A percentile compares a stretch with the other conserved stretches of the same genome.
Conservation (phyloP, 2,329 filamentous ascomycete species). For the Chaetomiaceae sp. region DNA sequence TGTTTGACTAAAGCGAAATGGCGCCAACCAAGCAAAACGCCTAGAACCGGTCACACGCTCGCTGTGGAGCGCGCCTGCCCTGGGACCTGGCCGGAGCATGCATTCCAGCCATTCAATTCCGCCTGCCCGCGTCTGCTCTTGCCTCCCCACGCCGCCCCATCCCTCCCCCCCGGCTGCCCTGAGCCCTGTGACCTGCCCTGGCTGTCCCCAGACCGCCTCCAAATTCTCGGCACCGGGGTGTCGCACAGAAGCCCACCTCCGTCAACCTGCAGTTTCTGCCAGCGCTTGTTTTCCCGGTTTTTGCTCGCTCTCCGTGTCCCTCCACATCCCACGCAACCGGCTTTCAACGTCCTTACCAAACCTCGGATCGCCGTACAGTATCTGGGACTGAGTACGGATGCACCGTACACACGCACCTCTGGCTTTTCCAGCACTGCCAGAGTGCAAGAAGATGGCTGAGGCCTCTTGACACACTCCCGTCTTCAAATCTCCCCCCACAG, state of each 20-base stretch:
- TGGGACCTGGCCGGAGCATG: neutral
- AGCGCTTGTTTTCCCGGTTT: constrained; percentile 15
- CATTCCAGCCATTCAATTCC: constrained; percentile 19
- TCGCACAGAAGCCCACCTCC: constrained; percentile 21
- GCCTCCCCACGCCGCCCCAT: constrained; percentile 3
- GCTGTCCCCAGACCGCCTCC: constrained; percentile 19
- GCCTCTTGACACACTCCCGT: neutral
- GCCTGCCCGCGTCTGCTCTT: constrained; percentile 10
- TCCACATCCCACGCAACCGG: neutral
- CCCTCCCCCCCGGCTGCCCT: neutral
- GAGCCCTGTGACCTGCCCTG: constrained; percentile 19
- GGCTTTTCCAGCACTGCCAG: neutral
- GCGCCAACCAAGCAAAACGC: constrained; percentile 18
- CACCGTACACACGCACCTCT: neutral
- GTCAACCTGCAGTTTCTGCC: constrained; percentile 12
- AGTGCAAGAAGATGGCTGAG: neutral
- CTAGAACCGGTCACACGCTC: constrained; percentile 23
- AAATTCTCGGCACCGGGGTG: constrained; percentile 20
- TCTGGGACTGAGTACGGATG: too few relatives aligned
- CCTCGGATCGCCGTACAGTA: neutral
- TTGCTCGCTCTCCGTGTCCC: constrained; percentile 5
- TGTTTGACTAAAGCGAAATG: constrained; percentile 20
- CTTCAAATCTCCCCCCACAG: neutral
- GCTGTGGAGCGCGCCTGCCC: constrained; percentile 12
- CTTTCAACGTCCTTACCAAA: neutral